phyloP scores from a whole-genome alignment of 1,284 basidiomycete species.

The Sporisorium sorghi region DNA sequence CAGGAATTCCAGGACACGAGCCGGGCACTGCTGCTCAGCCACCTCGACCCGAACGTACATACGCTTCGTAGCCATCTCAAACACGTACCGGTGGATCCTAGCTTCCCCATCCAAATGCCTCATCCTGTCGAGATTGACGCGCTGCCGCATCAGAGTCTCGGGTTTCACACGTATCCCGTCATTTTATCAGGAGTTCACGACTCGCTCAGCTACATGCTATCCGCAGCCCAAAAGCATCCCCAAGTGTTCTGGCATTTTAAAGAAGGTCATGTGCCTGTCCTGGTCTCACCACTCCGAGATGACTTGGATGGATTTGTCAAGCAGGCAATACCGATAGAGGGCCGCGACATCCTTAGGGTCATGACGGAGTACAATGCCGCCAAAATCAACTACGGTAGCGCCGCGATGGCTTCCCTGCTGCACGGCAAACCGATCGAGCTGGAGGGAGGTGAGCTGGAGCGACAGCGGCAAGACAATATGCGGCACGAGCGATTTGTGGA shows the following conservation, averaged over 20 bases:
- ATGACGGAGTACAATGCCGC: neutral
- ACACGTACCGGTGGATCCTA: too few species aligned
- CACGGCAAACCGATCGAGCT: neutral
- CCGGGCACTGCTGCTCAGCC: neutral
- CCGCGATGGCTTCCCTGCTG: slow-evolving; percentile 5
- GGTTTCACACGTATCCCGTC: too few species aligned
- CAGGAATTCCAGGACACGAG: too few species aligned
- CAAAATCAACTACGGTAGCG: too few species aligned
- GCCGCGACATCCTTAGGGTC: too few species aligned
- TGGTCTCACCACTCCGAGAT: too few species aligned
- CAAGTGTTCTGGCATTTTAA: neutral
- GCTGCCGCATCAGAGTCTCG: too few species aligned
- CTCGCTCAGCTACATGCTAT: slow-evolving; percentile 12
- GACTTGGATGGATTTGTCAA: too few species aligned
- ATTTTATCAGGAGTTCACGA: neutral
- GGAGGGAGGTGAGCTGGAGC: neutral
- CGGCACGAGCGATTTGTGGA: too few species aligned
- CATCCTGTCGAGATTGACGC: neutral
- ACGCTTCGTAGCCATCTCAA: neutral
- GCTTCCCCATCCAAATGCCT: neutral
- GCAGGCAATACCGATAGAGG: too few species aligned
- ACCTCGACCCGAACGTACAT: slow-evolving; percentile 8
- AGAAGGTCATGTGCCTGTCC: too few species aligned
- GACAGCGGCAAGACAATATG: too few species aligned
- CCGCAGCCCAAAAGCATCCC: neutral